Conservation (phyloP, 2,329 filamentous ascomycete species). For the Bipolaris victoriae region DNA sequence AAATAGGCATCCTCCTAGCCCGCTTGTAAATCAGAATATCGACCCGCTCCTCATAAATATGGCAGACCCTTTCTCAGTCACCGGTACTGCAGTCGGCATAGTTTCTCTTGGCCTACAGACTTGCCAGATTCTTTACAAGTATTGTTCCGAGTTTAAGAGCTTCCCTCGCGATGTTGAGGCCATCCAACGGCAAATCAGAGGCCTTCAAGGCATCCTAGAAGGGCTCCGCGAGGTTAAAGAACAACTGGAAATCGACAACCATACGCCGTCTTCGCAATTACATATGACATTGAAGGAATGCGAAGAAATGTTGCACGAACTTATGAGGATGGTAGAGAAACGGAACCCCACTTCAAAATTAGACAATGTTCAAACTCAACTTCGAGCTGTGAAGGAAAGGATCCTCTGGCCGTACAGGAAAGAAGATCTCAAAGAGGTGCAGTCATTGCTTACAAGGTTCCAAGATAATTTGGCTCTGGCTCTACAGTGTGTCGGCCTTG, state of each 20-base stretch:
- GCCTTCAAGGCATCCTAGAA: constrained; percentile 11
- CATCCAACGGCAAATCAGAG: constrained; percentile 5
- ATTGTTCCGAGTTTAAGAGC: constrained; percentile 13
- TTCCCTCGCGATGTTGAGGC: constrained; percentile 13
- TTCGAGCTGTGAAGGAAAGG: neutral
- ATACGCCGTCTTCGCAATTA: constrained; percentile 12
- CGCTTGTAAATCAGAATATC: neutral
- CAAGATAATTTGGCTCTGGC: neutral
- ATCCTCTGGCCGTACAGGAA: neutral
- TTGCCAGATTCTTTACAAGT: constrained; percentile 19
- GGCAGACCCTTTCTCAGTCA: neutral
- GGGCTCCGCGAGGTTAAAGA: constrained; percentile 10
- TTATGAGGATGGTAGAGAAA: constrained; percentile 1
- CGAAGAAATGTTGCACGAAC: neutral
- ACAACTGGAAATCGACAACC: constrained; percentile 9
- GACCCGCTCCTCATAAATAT: neutral
- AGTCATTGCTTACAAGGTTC: neutral
- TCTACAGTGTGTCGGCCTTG: neutral
- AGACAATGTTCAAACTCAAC: neutral
- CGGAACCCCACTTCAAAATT: neutral
- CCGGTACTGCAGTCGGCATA: constrained; percentile 14
- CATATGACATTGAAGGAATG: constrained; percentile 8
- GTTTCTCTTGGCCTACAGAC: constrained; percentile 18
- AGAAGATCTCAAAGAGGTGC: constrained; percentile 1
- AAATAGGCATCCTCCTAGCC: neutral